Conservation (phyloP, 495 filamentous ascomycete species). For the Annulohypoxylon maeteangense region DNA sequence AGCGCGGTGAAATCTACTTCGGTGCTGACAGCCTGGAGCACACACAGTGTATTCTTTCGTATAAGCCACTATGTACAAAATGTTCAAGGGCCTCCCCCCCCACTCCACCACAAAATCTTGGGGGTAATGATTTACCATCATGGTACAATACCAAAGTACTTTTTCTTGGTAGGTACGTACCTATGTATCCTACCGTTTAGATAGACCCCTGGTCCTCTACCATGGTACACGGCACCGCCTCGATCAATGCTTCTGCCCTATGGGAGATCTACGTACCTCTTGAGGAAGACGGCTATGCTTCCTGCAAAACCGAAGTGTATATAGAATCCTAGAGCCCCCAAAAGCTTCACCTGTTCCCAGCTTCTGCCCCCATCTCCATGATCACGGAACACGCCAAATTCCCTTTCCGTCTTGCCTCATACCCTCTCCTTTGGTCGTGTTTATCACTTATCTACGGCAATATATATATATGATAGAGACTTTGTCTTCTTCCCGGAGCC, state of each 20-base stretch:
- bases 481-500: slow-evolving; percentile 4
- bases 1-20: slow-evolving; percentile 7
- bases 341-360: slow-evolving; percentile 43
- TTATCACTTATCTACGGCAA: slow-evolving; percentile 18
- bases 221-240: slow-evolving; percentile 12
- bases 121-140: slow-evolving; percentile 6
- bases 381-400: slow-evolving; percentile 29
- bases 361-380: slow-evolving; percentile 45
- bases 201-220: slow-evolving; percentile 16
- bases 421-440: slow-evolving; percentile 12
- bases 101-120: background rate
- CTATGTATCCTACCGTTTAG: slow-evolving; percentile 10
- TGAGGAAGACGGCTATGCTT: slow-evolving; percentile 25
- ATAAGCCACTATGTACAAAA: slow-evolving; percentile 11
- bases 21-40: background rate
- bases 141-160: background rate
- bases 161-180: slow-evolving; percentile 15
- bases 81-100: background rate
- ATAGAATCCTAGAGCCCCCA: slow-evolving; percentile 48
- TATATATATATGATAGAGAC: slow-evolving; percentile 35
- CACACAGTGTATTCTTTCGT: background rate
- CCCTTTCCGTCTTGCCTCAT: slow-evolving; percentile 6
- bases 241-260: slow-evolving; percentile 35
- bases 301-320: slow-evolving; percentile 33
- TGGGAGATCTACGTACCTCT: slow-evolving; percentile 14